Evolutionary conservation across 1,139 yeast species (phyloP), one percentile per base, ranked within the genome.

Genomic region (Meyerozyma sp.): DNA sequence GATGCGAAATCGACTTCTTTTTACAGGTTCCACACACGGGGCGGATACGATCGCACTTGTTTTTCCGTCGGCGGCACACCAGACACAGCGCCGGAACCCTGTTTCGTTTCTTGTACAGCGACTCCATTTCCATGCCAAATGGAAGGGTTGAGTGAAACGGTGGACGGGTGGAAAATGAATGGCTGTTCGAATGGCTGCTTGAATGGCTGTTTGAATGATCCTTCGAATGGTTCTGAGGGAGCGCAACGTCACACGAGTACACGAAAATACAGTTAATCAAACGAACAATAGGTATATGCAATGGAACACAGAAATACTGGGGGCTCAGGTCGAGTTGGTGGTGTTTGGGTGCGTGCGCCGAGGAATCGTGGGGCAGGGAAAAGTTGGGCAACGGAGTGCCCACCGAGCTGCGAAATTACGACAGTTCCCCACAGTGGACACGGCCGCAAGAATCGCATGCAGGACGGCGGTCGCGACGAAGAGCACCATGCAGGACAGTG

Each of bases 1-100:
- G 63, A 59, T 84, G 90, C 25, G 85, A 84, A 21, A 84, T 84
- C 13, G 88, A 85, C 44, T 84, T 83, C 62, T 80, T 80, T 42
- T 76, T 73, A 66, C 94, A 85, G 41, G 83, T 77, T 5, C 85
- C 79, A 63, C 94, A 85, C 34, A 82, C 80, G 1, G 94, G 94
- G 53, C 75, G 73, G 36, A 70, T 72, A 51, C 84, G 69, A 56
- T 82, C 88, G 70, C 89, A 82, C 55, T 62, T 64, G 40, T 71
- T 64, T 53, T 73, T 73, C 42, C 78, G 55, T 50, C 70, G 71
- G 29, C 77, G 66, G 51, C 78, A 73, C 13, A 73, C 75, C 42
- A 72, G 68, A 51, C 78, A 73, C 36, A 75, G 69, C 5, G 75
- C 68, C 14, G 77, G 75, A 16, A 70, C 57, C 43, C 77, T 55